A percentile compares a stretch with the other conserved stretches of the same genome.
phyloP scores from a whole-genome alignment of 495 filamentous ascomycete genomes.

The Penicillium angulare region DNA sequence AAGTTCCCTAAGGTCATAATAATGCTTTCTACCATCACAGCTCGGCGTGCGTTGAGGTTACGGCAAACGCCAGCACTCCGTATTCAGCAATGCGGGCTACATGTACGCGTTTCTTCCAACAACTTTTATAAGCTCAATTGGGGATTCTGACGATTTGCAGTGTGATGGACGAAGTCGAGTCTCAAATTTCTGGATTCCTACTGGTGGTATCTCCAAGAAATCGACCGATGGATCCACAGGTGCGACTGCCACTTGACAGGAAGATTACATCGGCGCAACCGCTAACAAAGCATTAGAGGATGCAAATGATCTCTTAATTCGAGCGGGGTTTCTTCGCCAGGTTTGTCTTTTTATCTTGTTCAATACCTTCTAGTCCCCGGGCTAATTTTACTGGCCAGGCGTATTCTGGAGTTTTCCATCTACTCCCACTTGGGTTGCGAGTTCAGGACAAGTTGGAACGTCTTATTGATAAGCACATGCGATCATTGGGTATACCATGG shows the following conservation, averaged over 20 bases:
- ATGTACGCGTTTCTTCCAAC: conserved; percentile 18
- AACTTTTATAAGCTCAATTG: conserved; percentile 1
- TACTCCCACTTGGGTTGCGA: conserved; percentile 83
- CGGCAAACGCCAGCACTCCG: conserved; percentile 8
- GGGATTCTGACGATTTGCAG: conserved; percentile 24
- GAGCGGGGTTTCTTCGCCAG: conserved; percentile 79
- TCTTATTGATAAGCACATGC: conserved; percentile 89
- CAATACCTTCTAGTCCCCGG: not conserved
- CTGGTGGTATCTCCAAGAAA: conserved; percentile 64
- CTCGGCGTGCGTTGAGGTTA: conserved; percentile 9
- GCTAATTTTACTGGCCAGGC: conserved; percentile 46
- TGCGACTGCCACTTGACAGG: conserved; percentile 2
- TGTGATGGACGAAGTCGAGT: conserved; percentile 60
- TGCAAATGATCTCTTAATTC: conserved; percentile 69
- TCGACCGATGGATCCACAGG: conserved; percentile 47
- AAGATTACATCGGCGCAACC: not conserved
- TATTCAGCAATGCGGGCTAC: conserved; percentile 22
- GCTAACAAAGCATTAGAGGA: conserved; percentile 47
- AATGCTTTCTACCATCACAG: not conserved
- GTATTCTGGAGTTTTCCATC: conserved; percentile 87
- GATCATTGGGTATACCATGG: conserved; percentile 53
- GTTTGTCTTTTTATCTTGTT: conserved; percentile 30
- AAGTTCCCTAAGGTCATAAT: not conserved
- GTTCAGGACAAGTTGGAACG: conserved; percentile 86
- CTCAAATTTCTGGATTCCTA: conserved; percentile 75